Conservation (phyloP, 1,139 yeast genomes). For the Kodamaea plutei region DNA sequence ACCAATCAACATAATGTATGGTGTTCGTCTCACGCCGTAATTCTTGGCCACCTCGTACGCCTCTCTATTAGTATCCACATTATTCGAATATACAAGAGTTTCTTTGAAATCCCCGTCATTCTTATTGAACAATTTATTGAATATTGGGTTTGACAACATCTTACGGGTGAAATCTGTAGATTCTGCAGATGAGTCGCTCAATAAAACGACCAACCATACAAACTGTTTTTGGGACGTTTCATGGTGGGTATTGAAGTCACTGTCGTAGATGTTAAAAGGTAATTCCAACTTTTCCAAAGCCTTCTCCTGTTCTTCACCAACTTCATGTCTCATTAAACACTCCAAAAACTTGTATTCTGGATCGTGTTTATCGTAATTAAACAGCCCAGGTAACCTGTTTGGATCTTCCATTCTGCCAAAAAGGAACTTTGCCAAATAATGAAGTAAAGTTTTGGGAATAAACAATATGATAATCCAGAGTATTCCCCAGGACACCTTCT, state of each 20-base stretch:
- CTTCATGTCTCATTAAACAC: slow-evolving; percentile 2
- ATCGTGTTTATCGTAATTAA: slow-evolving; percentile 15
- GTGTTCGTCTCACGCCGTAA: slow-evolving; percentile 38
- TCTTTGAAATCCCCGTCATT: slow-evolving; percentile 32
- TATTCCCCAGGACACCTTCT: slow-evolving; percentile 4
- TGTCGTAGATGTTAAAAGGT: slow-evolving; percentile 2
- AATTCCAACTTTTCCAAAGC: background rate
- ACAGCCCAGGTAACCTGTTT: slow-evolving; percentile 10
- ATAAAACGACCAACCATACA: slow-evolving; percentile 42
- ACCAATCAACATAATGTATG: slow-evolving; percentile 44
- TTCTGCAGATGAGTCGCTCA: slow-evolving; percentile 35
- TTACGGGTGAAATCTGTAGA: slow-evolving; percentile 24
- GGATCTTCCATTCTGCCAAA: slow-evolving; percentile 12
- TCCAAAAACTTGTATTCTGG: slow-evolving; percentile 8
- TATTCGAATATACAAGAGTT: slow-evolving; percentile 40
- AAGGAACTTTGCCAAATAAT: slow-evolving; percentile 28
- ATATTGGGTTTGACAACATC: slow-evolving; percentile 24
- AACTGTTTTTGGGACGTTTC: slow-evolving; percentile 36
- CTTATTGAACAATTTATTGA: slow-evolving; percentile 31
- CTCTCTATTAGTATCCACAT: slow-evolving; percentile 42
- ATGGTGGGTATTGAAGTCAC: slow-evolving; percentile 43
- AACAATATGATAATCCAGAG: slow-evolving; percentile 43
- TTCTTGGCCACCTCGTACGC: slow-evolving; percentile 47
- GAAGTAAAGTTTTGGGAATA: slow-evolving; percentile 42
- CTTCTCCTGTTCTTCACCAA: slow-evolving; percentile 1